Conservation (phyloP, 257 asterid genomes). For the Forsythia viridissima region DNA sequence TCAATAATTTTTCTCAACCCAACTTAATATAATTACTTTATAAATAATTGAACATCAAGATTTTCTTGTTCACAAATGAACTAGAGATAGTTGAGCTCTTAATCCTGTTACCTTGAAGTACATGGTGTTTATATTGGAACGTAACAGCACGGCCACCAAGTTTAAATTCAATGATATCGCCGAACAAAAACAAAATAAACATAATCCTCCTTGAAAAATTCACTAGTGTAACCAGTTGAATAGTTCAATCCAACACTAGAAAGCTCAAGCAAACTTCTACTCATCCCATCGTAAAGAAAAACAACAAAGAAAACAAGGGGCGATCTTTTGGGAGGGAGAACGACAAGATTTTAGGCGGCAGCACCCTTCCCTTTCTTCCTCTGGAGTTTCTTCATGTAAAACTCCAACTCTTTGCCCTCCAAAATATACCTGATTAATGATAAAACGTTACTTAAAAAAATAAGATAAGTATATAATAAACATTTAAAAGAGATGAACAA, state of each 20-base stretch:
- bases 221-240: constrained; percentile 5
- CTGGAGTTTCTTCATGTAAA: constrained; percentile 5
- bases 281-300: constrained; percentile 4
- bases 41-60: no score
- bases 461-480: no score
- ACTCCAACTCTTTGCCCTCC: constrained; percentile 7
- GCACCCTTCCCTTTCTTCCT: constrained; percentile 10
- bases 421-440: neutral
- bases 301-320: neutral
- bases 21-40: no score
- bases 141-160: no score
- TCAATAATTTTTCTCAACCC: no score
- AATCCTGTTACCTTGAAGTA: no score
- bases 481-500: no score
- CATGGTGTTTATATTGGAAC: no score
- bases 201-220: neutral
- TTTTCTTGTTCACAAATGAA: no score
- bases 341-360: neutral
- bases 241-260: constrained; percentile 16
- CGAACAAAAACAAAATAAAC: neutral
- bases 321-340: neutral
- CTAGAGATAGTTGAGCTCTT: no score
- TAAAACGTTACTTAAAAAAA: neutral
- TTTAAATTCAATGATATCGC: no score
- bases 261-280: constrained; percentile 10